Conservation (phyloP, 495 filamentous ascomycete species). For the Penicillium fimorum region DNA sequence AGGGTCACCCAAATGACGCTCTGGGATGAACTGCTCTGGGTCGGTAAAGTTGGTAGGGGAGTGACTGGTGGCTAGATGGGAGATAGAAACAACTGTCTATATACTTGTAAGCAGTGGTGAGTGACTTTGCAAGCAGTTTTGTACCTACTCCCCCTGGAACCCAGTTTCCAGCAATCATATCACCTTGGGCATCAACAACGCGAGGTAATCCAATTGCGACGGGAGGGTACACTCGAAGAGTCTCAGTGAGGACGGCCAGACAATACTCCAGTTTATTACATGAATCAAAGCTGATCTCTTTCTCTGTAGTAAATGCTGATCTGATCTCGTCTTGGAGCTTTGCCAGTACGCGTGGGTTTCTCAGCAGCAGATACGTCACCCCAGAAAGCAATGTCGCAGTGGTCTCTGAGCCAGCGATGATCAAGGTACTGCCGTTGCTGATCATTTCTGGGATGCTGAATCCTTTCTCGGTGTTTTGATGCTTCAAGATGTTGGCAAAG, state of each 20-base stretch:
- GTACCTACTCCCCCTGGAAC: slow-evolving; percentile 35
- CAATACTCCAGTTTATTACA: slow-evolving; percentile 52
- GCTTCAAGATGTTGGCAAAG: slow-evolving; percentile 22
- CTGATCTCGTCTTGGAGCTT: slow-evolving; percentile 53
- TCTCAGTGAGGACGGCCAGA: slow-evolving; percentile 56
- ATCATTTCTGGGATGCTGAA: slow-evolving; percentile 41
- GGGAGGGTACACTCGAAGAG: slow-evolving; percentile 57
- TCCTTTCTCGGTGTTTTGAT: slow-evolving; percentile 29
- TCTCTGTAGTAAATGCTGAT: slow-evolving; percentile 43
- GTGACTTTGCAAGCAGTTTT: neutral
- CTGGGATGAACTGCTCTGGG: slow-evolving; percentile 50
- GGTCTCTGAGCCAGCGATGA: slow-evolving; percentile 59
- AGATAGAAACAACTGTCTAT: slow-evolving; percentile 49
- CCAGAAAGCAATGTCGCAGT: slow-evolving; percentile 58
- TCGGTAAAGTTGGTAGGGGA: slow-evolving; percentile 42
- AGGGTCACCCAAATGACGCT: slow-evolving; percentile 45
- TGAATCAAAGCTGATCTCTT: slow-evolving; percentile 50
- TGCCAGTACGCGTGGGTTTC: slow-evolving; percentile 40
- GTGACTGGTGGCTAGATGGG: slow-evolving; percentile 46
- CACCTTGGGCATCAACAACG: slow-evolving; percentile 40
- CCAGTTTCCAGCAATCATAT: slow-evolving; percentile 45
- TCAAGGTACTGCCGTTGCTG: slow-evolving; percentile 37
- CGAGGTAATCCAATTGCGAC: slow-evolving; percentile 47
- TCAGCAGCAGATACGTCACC: slow-evolving; percentile 51
- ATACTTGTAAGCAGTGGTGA: neutral